A percentile compares a stretch with the other conserved stretches of the same genome.
Conservation (phyloP, 1,284 basidiomycete species). For the Pseudozyma pruni region DNA sequence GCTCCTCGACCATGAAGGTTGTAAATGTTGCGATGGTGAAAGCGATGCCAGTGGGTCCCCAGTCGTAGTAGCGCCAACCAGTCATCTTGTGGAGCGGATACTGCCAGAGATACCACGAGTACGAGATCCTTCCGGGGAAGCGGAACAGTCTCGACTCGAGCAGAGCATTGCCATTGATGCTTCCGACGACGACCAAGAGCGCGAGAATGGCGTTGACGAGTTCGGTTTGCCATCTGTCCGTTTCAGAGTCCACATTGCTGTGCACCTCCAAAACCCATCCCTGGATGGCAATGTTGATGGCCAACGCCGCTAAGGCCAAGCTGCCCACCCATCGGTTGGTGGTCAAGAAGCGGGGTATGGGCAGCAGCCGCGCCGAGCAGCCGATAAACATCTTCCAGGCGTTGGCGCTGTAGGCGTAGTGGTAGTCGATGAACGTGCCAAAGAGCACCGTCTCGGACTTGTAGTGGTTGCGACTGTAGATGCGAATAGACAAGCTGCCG, state of each 20-base stretch:
- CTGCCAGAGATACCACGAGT: conserved; percentile 41
- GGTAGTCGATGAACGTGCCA: conserved; percentile 39
- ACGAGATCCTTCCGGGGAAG: conserved; percentile 37
- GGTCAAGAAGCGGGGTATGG: conserved; percentile 21
- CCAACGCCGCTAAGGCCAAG: no score
- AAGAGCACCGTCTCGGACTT: conserved; percentile 14
- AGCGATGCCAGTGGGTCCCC: conserved; percentile 27
- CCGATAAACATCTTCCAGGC: conserved; percentile 42
- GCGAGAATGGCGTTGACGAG: conserved; percentile 12
- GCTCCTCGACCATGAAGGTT: conserved; percentile 38
- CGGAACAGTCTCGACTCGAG: conserved; percentile 33
- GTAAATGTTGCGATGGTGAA: conserved; percentile 33
- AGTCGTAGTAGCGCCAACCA: conserved; percentile 22
- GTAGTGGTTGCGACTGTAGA: conserved; percentile 16
- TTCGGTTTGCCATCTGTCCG: no score
- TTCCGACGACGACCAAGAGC: conserved; percentile 21
- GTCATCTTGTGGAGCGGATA: conserved; percentile 30
- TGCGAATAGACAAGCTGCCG: conserved; percentile 19
- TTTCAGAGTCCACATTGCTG: no score
- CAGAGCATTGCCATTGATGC: conserved; percentile 36
- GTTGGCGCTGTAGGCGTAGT: conserved; percentile 32
- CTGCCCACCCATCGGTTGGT: conserved; percentile 26
- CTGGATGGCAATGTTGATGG: no score
- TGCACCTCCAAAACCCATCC: no score
- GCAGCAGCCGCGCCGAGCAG: conserved; percentile 24